A percentile compares a stretch with the other conserved stretches of the same genome.
Conservation (phyloP, 495 filamentous ascomycete species). For the Annulohypoxylon nitens region DNA sequence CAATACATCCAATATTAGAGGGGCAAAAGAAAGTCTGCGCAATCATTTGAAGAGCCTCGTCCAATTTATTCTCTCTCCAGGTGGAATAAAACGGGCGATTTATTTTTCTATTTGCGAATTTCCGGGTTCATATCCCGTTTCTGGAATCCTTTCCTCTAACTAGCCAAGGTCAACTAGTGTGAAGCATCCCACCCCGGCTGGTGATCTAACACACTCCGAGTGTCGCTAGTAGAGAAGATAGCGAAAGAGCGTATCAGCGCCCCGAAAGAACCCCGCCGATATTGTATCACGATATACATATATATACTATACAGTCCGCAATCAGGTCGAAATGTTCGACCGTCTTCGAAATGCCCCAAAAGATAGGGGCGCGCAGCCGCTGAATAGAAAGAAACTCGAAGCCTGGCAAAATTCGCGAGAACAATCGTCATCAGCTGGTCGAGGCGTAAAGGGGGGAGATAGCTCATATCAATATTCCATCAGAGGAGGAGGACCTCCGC, state of each 20-base stretch:
- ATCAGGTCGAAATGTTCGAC: constrained; percentile 47
- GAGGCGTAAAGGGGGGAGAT: constrained; percentile 47
- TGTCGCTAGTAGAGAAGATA: constrained; percentile 30
- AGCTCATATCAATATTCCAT: constrained; percentile 49
- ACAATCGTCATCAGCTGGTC: constrained; percentile 28
- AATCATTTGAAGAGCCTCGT: constrained; percentile 12
- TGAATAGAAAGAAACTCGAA: constrained; percentile 50
- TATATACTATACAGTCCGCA: not conserved
- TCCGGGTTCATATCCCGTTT: constrained; percentile 24
- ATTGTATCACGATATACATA: constrained; percentile 16
- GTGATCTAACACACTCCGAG: constrained; percentile 41
- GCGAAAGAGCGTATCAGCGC: constrained; percentile 9
- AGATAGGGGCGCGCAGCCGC: constrained; percentile 33
- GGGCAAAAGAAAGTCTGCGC: constrained; percentile 11
- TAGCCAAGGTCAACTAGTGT: constrained; percentile 40
- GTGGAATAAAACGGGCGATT: constrained; percentile 8
- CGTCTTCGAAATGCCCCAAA: constrained; percentile 48
- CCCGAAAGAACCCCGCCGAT: constrained; percentile 15
- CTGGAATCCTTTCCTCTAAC: constrained; percentile 16
- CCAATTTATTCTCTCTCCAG: constrained; percentile 1
- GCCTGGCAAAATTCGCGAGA: constrained; percentile 50
- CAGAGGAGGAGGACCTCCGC: constrained; percentile 47
- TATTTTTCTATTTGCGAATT: constrained; percentile 6
- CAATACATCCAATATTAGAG: constrained; percentile 19
- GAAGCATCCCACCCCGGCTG: constrained; percentile 40